Conservation (phyloP, 106 monocot genomes). For the Dendrobium huoshanense region DNA sequence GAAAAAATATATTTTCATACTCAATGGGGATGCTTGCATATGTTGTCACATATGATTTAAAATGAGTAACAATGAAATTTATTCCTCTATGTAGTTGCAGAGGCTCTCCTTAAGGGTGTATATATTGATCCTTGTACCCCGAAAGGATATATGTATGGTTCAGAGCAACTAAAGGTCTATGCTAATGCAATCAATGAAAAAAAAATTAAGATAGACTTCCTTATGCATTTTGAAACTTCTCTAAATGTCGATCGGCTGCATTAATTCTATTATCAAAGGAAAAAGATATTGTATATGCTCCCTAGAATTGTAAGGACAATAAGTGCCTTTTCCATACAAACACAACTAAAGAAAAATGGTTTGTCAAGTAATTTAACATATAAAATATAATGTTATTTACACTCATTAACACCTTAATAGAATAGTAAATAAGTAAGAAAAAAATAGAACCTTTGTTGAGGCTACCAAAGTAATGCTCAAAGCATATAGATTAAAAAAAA, state of each 20-base stretch:
- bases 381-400: too few species aligned
- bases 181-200: conserved; percentile 15
- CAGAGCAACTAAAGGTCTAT: conserved; percentile 21
- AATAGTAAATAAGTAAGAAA: too few species aligned
- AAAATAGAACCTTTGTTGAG: too few species aligned
- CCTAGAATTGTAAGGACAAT: background rate
- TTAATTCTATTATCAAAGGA: conserved; percentile 50
- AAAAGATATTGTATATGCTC: conserved; percentile 50
- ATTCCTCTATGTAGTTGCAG: conserved; percentile 25
- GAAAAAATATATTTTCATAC: too few species aligned
- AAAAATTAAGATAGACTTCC: conserved; percentile 7
- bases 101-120: conserved; percentile 18
- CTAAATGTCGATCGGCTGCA: conserved; percentile 76
- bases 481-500: too few species aligned
- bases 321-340: background rate
- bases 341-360: too few species aligned
- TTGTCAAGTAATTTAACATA: too few species aligned
- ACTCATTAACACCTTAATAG: too few species aligned
- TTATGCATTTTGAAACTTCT: conserved; percentile 62
- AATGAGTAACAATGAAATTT: background rate
- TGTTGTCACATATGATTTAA: background rate
- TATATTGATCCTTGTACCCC: conserved; percentile 79
- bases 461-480: too few species aligned
- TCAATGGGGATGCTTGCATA: too few species aligned
- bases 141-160: conserved; percentile 41